Base-by-base conservation (phyloP, 2,329 filamentous ascomycete species). In the Gremmenia infestans region DNA sequence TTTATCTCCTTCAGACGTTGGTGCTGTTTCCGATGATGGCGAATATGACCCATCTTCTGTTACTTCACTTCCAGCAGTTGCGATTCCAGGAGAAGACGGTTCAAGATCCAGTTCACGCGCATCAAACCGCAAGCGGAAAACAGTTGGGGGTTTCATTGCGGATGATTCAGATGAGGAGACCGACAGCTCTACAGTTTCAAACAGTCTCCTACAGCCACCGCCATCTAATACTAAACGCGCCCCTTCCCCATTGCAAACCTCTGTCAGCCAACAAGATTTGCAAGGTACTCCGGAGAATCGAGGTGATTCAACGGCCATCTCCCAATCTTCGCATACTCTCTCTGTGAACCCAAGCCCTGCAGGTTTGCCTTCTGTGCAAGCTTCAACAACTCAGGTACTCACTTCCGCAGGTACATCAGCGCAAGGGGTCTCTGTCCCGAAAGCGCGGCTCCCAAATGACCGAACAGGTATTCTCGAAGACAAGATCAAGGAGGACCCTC, bases 401-500 rank as follows among this genome's bases (percentile, higher is more conserved):
- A 66, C 62, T 50, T 62, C 66, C 54, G 55, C 61, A 62, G 60
- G 51, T 57, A 56, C 56, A 55, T 42, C 62, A 56, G 55, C 53
- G 53, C 60, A 65, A 60, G 59, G 39, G 54, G 43, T 58, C 19
- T 63, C 66, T 57, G 36, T 64, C 23, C 66, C 69, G 23, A 71
- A 70, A 58, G 69, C 68, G 42, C 67, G 69, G 37, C 64, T 71
- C 49, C 68, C 69, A 32, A 67, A 71, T 66, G 69, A 71, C 53
- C 65, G 59, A 57, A 68, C 60, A 52, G 69, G 69, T 48, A 68
- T 70, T 53, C 79, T 97, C 68, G 93, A 99, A 76, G 89, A 94
- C 71, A 86, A 93, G 68, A 88, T 97, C 71, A 87, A 88, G 70
- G 89, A 97, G 68, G 94, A 99, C 69, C 89, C 93, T 15, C 88